These are phyloP conservation scores for Leccinellum albellum DNA, from an alignment of 768 basidiomycete species.

Conservation along the genomic window DNA sequence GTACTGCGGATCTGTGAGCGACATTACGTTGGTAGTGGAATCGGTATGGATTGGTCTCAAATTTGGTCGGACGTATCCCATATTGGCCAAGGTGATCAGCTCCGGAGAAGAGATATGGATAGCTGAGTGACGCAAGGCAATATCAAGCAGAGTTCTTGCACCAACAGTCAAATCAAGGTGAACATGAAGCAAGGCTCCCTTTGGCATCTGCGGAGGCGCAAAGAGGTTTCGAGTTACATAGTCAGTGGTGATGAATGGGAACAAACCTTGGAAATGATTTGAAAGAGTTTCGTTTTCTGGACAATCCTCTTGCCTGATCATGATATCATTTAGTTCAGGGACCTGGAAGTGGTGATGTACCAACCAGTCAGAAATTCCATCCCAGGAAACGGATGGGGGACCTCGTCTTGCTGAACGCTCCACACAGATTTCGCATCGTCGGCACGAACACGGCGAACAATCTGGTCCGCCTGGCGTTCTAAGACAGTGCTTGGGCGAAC, in stretches of 20 bases:
- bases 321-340: neutral
- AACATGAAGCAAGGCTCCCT: constrained; percentile 70
- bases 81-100: constrained; percentile 37
- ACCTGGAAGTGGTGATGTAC: neutral
- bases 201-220: constrained; percentile 58
- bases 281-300: constrained; percentile 56
- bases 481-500: constrained; percentile 28
- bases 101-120: constrained; percentile 55
- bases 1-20: constrained; percentile 40
- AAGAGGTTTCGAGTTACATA: neutral
- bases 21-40: constrained; percentile 16
- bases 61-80: constrained; percentile 46
- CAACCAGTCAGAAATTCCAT: constrained; percentile 75
- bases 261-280: constrained; percentile 55
- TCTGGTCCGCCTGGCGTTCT: constrained; percentile 53
- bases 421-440: constrained; percentile 57
- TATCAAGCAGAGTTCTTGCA: constrained; percentile 43
- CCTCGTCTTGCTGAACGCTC: constrained; percentile 47
- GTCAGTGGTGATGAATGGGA: neutral
- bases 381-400: constrained; percentile 67
- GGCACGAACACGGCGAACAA: constrained; percentile 52
- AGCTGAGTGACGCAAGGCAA: constrained; percentile 53
- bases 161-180: constrained; percentile 76
- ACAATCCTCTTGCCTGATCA: constrained; percentile 52
- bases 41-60: constrained; percentile 46